A percentile compares a stretch with the other conserved stretches of the same genome.
phyloP scores from a whole-genome alignment of 164 flowering plant genomes.

The Taxillus chinensis region DNA sequence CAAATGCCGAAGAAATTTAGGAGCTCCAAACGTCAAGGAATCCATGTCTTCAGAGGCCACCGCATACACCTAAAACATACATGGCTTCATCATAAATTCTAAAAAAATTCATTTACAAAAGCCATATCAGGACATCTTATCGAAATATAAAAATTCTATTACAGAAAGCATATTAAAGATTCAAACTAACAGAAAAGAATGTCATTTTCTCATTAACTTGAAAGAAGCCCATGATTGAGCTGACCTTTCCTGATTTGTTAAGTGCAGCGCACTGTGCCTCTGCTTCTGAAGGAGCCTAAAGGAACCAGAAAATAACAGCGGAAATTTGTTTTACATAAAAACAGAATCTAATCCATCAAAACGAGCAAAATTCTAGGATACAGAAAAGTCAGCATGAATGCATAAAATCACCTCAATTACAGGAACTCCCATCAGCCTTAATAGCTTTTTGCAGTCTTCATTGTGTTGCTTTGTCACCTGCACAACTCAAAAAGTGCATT shows the following conservation, averaged over 20 bases:
- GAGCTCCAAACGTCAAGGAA: constrained; percentile 95
- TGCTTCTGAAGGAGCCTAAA: constrained; percentile 95
- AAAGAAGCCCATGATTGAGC: no score
- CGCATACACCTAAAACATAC: constrained; percentile 65
- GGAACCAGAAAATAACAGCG: constrained; percentile 4
- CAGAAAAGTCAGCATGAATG: neutral
- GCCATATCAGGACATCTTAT: neutral
- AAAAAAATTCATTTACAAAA: neutral
- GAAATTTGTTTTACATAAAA: neutral
- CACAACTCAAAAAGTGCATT: constrained; percentile 7
- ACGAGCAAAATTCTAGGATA: neutral
- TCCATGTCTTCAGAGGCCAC: constrained; percentile 99
- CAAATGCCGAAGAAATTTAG: constrained; percentile 89
- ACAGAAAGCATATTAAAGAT: neutral
- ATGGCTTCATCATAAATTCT: neutral
- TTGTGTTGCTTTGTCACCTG: constrained; percentile 95
- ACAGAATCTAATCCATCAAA: neutral
- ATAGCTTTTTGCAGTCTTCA: constrained; percentile 89
- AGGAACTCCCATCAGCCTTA: constrained; percentile 95
- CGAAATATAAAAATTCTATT: neutral
- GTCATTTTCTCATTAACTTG: no score
- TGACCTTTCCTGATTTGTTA: constrained; percentile 75
- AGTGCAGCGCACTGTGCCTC: constrained; percentile 98
- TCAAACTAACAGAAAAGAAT: neutral
- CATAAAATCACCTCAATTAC: constrained; percentile 62